Evolutionary conservation across 2,329 filamentous ascomycete species (phyloP), one percentile per base, ranked within the genome.

Genomic region (Fusarium floridanum): DNA sequence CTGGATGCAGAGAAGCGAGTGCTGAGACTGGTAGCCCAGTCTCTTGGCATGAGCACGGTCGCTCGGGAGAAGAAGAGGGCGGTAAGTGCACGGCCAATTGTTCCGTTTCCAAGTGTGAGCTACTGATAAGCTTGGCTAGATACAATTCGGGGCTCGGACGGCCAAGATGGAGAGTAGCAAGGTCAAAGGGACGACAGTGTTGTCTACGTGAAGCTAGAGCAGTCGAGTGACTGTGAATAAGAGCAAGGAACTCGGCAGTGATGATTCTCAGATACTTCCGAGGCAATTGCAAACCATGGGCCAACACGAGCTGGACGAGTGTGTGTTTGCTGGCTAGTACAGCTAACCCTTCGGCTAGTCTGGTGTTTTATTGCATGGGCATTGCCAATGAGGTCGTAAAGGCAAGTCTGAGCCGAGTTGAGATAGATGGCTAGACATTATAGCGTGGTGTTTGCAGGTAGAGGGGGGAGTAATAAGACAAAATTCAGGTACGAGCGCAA

Each of bases 21-120:
- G 1, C 84, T 99, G 61, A 89, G 97, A 24, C 86, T 97, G 24
- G 83, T 98, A 24, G 95, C 95, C 0, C 89, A 91, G 82, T 88
- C 91, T 34, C 83, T 98, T 39, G 93, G 92, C 4, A 92, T 98
- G 89, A 82, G 82, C 3, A 84, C 83, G 7, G 94, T 95, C 2
- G 92, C 96, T 6, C 85, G 85, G n/a, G 95, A 98, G 83, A 98
- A 97, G 88, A 99, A 99, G 84, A 88, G 95, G 79, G 96, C 96
- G 20, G 93, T 95, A 85, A 81, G 92, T 85, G 53, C 24, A 41
- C 20, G 24, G 5, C 22, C 36, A 12, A 48, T 17, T 24, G n/a
- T 32, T 20, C 48, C 10, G 4, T 12, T 36, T 8, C 14, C 14
- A 27, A 24, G 14, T 2, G 2, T 20, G 14, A 27, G 9, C 24